A percentile compares a stretch with the other conserved stretches of the same genome.
Conservation (phyloP, 495 filamentous ascomycete species). For the Platismatia glauca region DNA sequence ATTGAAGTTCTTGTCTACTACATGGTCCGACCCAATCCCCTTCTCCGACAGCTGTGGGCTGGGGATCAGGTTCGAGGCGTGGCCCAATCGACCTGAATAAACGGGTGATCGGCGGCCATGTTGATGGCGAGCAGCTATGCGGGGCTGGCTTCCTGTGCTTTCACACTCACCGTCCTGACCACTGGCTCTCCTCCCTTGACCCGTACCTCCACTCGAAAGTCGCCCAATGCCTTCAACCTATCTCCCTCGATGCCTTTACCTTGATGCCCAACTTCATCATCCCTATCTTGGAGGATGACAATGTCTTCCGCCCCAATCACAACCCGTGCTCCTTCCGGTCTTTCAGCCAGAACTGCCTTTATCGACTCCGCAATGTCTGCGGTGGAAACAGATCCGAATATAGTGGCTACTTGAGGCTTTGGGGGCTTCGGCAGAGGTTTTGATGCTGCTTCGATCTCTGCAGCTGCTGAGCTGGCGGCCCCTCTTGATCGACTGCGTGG, state of each 20-base stretch:
- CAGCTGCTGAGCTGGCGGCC: slow-evolving; percentile 22
- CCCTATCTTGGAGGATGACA: slow-evolving; percentile 33
- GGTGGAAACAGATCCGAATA: slow-evolving; percentile 50
- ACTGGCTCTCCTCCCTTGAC: slow-evolving; percentile 41
- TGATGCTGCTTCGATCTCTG: slow-evolving; percentile 23
- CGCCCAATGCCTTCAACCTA: slow-evolving; percentile 46
- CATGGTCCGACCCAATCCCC: neutral
- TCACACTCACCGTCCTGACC: slow-evolving; percentile 38
- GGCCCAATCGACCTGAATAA: neutral
- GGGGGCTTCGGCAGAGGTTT: slow-evolving; percentile 20
- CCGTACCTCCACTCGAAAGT: slow-evolving; percentile 45
- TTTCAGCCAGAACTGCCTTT: slow-evolving; percentile 36
- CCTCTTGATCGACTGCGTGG: slow-evolving; percentile 27
- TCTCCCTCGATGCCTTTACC: slow-evolving; percentile 24
- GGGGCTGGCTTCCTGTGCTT: slow-evolving; percentile 20
- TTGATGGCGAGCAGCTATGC: neutral
- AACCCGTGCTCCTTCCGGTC: slow-evolving; percentile 42
- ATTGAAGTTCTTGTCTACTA: neutral
- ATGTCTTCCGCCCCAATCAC: slow-evolving; percentile 44
- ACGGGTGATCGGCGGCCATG: neutral
- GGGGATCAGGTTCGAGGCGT: neutral
- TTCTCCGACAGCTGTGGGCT: too few species aligned
- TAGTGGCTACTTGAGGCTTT: slow-evolving; percentile 26
- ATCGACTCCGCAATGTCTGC: slow-evolving; percentile 43
- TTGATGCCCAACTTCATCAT: slow-evolving; percentile 20